Conservation (phyloP, 805 yeast species). For the Starmerella powellii region DNA sequence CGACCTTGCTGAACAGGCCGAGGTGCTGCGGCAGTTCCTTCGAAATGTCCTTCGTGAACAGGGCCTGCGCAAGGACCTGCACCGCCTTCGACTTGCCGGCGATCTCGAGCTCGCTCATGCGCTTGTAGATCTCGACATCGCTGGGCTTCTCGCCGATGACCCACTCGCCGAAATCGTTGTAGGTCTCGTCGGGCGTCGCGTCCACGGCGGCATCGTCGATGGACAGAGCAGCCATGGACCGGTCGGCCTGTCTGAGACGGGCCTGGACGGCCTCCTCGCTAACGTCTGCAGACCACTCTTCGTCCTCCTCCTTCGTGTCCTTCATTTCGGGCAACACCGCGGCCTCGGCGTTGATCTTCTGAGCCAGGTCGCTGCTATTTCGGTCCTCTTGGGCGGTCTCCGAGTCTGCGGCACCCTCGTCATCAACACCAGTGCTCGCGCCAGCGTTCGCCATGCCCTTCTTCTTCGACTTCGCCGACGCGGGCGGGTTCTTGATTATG, state of each 20-base stretch:
- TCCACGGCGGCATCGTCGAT: conserved; percentile 24
- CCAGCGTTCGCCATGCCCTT: conserved; percentile 80
- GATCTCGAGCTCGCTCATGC: conserved; percentile 68
- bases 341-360: conserved; percentile 75
- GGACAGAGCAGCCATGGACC: conserved; percentile 29
- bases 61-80: conserved; percentile 82
- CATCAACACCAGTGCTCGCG: conserved; percentile 23
- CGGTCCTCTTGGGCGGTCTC: conserved; percentile 34
- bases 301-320: conserved; percentile 50
- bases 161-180: conserved; percentile 86
- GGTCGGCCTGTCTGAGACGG: conserved; percentile 77
- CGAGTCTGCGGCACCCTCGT: conserved; percentile 22
- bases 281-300: conserved; percentile 96
- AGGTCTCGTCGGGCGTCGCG: conserved; percentile 37
- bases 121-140: conserved; percentile 87
- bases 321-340: conserved; percentile 49
- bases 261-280: conserved; percentile 90
- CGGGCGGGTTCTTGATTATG: conserved; percentile 77
- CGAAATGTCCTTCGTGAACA: conserved; percentile 60
- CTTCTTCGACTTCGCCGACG: conserved; percentile 36
- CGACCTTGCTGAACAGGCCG: conserved; percentile 70
- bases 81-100: conserved; percentile 61
- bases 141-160: conserved; percentile 55
- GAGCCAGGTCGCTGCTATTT: conserved; percentile 63
- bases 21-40: conserved; percentile 62